These are phyloP conservation scores for Debaryomycetaceae sp. DNA, from an alignment of 1,139 yeast genomes.

Conservation along the genomic window DNA sequence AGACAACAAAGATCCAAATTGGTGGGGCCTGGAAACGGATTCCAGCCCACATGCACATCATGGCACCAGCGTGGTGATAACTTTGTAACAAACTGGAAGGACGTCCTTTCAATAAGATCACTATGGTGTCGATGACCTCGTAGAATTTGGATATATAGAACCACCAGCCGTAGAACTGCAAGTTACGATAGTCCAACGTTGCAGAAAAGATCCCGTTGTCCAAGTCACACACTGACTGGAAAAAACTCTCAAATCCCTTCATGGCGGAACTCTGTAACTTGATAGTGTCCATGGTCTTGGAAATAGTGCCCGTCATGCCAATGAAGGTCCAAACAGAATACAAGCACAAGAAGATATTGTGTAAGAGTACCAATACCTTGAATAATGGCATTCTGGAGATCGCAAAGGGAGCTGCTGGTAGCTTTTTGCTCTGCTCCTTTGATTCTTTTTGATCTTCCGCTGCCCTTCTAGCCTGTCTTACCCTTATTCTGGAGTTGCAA, in stretches of 20 bases:
- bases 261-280: conserved; percentile 7
- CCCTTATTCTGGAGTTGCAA: conserved; percentile 41
- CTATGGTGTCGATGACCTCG: conserved; percentile 67
- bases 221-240: conserved; percentile 63
- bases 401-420: conserved; percentile 54
- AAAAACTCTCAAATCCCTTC: conserved; percentile 22
- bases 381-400: conserved; percentile 47
- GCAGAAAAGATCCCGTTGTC: conserved; percentile 56
- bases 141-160: conserved; percentile 71
- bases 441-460: conserved; percentile 4
- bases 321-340: conserved; percentile 72
- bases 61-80: conserved; percentile 80
- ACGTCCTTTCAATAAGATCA: conserved; percentile 66
- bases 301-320: conserved; percentile 59
- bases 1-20: conserved; percentile 70
- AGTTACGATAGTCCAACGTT: conserved; percentile 36
- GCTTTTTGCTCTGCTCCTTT: conserved; percentile 26
- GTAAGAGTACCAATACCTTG: conserved; percentile 56
- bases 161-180: conserved; percentile 61
- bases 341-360: conserved; percentile 58
- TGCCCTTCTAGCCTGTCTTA: conserved; percentile 30
- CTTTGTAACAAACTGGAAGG: conserved; percentile 69
- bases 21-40: conserved; percentile 71
- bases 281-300: conserved; percentile 31
- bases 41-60: conserved; percentile 84